Percentiles rank a stretch among this genome's conserved stretches.
Evolutionary conservation across 768 basidiomycete species (phyloP).

Genomic region (Scleroderma bovista): DNA sequence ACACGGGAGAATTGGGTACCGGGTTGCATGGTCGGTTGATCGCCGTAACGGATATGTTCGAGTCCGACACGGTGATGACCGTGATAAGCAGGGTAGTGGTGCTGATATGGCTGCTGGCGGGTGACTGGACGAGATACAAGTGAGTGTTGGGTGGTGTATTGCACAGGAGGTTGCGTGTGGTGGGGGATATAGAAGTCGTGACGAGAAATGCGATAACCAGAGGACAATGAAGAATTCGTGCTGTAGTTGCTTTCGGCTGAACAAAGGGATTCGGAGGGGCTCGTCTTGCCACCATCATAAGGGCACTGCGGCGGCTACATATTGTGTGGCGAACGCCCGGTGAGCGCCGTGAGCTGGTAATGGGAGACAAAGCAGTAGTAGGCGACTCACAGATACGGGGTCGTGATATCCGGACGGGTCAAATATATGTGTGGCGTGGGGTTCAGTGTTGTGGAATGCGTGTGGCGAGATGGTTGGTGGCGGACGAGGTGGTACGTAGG

Average conservation of each 20-base stretch:
- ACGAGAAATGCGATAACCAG: conserved; percentile 6
- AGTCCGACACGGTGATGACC: conserved; percentile 18
- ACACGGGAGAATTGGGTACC: conserved; percentile 13
- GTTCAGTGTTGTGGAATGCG: conserved; percentile 9
- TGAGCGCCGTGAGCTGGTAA: neutral
- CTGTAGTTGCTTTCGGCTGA: conserved; percentile 26
- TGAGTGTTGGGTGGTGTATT: conserved; percentile 5
- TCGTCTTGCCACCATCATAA: conserved; percentile 13
- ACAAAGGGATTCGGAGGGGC: conserved; percentile 20
- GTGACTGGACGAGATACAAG: conserved; percentile 1
- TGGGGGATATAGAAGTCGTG: conserved; percentile 3
- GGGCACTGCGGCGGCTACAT: conserved; percentile 10
- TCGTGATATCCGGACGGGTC: conserved; percentile 7
- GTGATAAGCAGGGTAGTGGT: conserved; percentile 20
- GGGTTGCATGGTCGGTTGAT: conserved; percentile 5
- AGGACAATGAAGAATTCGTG: conserved; percentile 18
- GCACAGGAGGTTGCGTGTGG: conserved; percentile 3
- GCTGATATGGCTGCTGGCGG: neutral
- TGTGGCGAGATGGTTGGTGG: conserved; percentile 15
- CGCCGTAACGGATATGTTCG: conserved; percentile 15
- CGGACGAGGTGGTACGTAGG: conserved; percentile 25
- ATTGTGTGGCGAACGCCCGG: neutral
- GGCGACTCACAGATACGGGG: conserved; percentile 11
- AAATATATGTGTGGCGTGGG: conserved; percentile 7
- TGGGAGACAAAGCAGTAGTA: conserved; percentile 1